Evolutionary conservation across 495 filamentous ascomycete species (phyloP).

Genomic region (Trichoderma virens): DNA sequence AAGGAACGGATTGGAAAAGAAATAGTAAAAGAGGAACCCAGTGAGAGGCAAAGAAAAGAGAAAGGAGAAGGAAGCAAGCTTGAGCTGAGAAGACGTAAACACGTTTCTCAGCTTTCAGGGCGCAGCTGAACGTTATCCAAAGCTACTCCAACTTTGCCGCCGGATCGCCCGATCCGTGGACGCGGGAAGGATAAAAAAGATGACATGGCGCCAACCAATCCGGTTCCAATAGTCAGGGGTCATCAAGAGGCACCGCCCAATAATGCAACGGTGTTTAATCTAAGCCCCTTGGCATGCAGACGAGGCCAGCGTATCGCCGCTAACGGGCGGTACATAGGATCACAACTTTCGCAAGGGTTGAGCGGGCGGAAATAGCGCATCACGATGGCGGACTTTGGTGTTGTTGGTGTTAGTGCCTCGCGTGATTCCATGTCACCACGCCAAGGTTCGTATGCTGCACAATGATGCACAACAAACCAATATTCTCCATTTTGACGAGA

Average conservation of each 20-base stretch:
- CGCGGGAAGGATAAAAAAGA: background rate
- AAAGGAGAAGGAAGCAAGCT: background rate
- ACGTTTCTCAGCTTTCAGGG: conserved; percentile 2
- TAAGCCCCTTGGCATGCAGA: background rate
- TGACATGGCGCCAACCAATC: background rate
- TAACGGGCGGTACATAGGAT: background rate
- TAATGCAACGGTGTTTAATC: background rate
- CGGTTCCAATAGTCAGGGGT: background rate
- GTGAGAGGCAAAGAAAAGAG: background rate
- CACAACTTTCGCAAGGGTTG: background rate
- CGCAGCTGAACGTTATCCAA: background rate
- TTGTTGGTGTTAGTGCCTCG: background rate
- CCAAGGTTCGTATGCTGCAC: conserved; percentile 2
- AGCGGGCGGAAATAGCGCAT: background rate
- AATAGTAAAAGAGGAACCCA: background rate
- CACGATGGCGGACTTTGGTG: background rate
- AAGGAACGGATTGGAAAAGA: background rate
- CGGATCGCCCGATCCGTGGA: background rate
- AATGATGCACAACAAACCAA: background rate
- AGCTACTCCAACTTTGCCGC: background rate
- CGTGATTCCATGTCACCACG: background rate
- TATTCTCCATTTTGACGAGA: background rate
- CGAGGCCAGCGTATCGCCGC: background rate
- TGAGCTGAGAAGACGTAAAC: background rate
- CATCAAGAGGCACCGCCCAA: background rate